Evolutionary conservation across 805 yeast species (phyloP), one percentile per base, ranked within the genome.

Genomic region (Metschnikowia anglica): DNA sequence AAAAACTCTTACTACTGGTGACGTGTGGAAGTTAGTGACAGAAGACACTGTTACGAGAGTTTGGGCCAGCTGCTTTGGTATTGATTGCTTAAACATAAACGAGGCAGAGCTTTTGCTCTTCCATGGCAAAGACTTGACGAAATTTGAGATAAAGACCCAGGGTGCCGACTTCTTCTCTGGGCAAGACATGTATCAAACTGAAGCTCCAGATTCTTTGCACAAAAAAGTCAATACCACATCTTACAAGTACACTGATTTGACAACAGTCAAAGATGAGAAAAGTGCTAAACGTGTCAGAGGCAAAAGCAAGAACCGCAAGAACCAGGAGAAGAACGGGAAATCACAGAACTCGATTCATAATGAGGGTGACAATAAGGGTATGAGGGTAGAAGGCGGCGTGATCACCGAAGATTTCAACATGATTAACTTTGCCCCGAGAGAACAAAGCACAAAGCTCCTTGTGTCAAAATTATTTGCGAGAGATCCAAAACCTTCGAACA

Each of bases 21-120:
- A 69, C 26, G 37, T 42, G 45, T 84, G 89, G 89, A 64, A 67
- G 18, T 60, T 83, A 18, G 70, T 83, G 5, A 75, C 87, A 4
- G 91, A 84, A 56, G 87, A 82, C 51, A 55, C 71, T 2, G 66
- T 72, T 3, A 72, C 80, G 12, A 63, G 65, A 43, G 68, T 74
- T 32, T 74, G 86, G 88, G 66, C 77, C 36, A 60, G 63, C 47
- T 64, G 85, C 59, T 72, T 68, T 53, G 74, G 80, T n/a, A 58
- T 84, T 51, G 68, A 70, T 36, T 72, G 81, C 50, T 49, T 79
- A 60, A 66, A 73, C 51, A 62, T 81, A 44, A 71, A 72, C 43
- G 77, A 77, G 51, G 79, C 79, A 1, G 80, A 78, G 46, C 60
- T 65, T 35, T 56, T 60, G 35, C 66, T 63, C 43, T 72, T 63